Conservation (phyloP, 2,329 filamentous ascomycete species). For the Emergomyces africanus region DNA sequence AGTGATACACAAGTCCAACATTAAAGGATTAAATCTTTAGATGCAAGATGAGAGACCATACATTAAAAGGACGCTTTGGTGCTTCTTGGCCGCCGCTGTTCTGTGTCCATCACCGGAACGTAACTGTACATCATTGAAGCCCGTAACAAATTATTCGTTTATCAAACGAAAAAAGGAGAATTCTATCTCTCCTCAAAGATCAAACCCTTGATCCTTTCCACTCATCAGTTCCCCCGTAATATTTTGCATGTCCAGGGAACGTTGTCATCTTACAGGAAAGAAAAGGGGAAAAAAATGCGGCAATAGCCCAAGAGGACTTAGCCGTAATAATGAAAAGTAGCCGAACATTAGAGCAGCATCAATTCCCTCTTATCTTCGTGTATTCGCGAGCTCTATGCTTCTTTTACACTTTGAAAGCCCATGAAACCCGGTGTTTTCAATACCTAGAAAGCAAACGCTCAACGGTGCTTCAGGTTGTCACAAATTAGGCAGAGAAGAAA, state of each 20-base stretch:
- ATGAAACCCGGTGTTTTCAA: not conserved
- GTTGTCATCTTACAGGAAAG: not conserved
- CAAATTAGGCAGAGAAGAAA: no score
- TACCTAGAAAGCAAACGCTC: no score
- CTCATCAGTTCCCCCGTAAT: not conserved
- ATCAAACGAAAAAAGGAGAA: no score
- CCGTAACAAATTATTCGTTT: no score
- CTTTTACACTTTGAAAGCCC: not conserved
- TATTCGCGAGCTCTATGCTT: not conserved
- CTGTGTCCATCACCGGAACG: no score
- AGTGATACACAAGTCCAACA: no score
- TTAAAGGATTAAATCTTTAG: no score
- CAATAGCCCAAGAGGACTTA: not conserved
- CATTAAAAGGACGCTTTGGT: no score
- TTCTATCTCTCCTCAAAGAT: not conserved
- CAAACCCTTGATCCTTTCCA: not conserved
- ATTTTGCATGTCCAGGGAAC: not conserved
- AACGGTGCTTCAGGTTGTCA: no score
- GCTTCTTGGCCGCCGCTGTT: no score
- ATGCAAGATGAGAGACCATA: no score
- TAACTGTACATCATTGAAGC: no score
- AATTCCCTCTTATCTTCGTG: not conserved
- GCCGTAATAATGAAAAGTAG: not conserved
- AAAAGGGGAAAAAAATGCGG: not conserved
- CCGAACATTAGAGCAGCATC: not conserved